These are phyloP conservation scores for Rhipidocladum racemiflorum DNA, from an alignment of 176 grass and related monocot genomes.

Conservation along the genomic window DNA sequence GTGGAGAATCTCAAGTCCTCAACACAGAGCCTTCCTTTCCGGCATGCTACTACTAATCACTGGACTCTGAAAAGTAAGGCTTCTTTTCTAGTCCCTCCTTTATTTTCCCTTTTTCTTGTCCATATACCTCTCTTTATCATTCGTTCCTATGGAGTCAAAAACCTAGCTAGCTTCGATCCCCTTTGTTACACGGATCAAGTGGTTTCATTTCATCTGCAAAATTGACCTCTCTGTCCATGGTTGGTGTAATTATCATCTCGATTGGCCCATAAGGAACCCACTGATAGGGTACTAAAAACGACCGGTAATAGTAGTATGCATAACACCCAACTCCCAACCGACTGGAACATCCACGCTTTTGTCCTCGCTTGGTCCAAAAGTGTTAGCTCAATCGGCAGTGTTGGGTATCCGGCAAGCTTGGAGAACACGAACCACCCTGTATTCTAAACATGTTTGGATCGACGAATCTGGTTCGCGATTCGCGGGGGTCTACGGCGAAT, in stretches of 20 bases:
- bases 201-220: not conserved
- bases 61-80: not conserved
- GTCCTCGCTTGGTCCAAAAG: not conserved
- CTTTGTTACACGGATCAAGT: not conserved
- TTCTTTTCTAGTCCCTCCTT: not conserved
- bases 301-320: not conserved
- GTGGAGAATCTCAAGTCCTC: not conserved
- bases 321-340: not conserved
- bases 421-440: too few species aligned
- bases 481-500: too few species aligned
- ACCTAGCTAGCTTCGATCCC: not conserved
- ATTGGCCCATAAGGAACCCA: not conserved
- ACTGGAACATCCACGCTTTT: not conserved
- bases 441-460: too few species aligned
- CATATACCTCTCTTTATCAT: not conserved
- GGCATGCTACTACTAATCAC: constrained; percentile 10
- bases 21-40: constrained; percentile 10
- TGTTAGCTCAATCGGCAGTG: not conserved
- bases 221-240: not conserved
- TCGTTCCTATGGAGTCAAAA: not conserved
- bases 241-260: not conserved
- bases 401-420: not conserved
- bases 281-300: not conserved
- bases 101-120: not conserved
- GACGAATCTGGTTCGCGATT: too few species aligned